These are phyloP conservation scores for Scheffersomyces amazonensis DNA, from an alignment of 805 yeast genomes.

Conservation along the genomic window DNA sequence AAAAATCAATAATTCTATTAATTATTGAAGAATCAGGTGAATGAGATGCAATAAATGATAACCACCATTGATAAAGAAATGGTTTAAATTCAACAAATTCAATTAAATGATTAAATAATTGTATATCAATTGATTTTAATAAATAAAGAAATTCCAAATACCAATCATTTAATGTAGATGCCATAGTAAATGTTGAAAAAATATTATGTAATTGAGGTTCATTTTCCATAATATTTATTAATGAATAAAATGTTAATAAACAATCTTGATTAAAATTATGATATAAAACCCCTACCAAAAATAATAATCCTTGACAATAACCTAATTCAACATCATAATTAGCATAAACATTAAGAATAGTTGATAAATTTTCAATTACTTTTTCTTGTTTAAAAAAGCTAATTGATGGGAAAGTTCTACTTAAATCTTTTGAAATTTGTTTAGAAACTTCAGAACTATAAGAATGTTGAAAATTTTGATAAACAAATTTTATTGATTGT, in stretches of 20 bases:
- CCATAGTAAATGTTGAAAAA: slow-evolving; percentile 50
- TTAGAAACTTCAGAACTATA: slow-evolving; percentile 35
- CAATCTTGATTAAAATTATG: slow-evolving; percentile 31
- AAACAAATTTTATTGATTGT: slow-evolving; percentile 29
- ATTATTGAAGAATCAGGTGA: slow-evolving; percentile 52
- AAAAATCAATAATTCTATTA: slow-evolving; percentile 49
- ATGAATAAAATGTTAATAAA: slow-evolving; percentile 46
- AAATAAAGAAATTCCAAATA: slow-evolving; percentile 48
- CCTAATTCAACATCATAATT: slow-evolving; percentile 65
- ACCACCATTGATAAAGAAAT: slow-evolving; percentile 65
- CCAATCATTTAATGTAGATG: slow-evolving; percentile 53
- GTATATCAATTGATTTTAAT: slow-evolving; percentile 37
- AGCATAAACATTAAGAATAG: slow-evolving; percentile 58
- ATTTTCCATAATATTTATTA: slow-evolving; percentile 57
- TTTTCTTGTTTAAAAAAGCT: slow-evolving; percentile 42
- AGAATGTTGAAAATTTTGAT: slow-evolving; percentile 40
- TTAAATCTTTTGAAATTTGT: slow-evolving; percentile 55
- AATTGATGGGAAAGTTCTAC: slow-evolving; percentile 57
- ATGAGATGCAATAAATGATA: slow-evolving; percentile 57
- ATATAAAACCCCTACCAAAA: slow-evolving; percentile 57
- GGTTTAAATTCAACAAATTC: slow-evolving; percentile 41
- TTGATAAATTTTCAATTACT: slow-evolving; percentile 47
- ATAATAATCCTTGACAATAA: slow-evolving; percentile 66
- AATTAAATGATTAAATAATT: slow-evolving; percentile 42
- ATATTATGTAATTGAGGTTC: slow-evolving; percentile 48